Evolutionary conservation across 257 asterid species (phyloP), one percentile per base, ranked within the genome.

Genomic region (Gentiana dahurica): DNA sequence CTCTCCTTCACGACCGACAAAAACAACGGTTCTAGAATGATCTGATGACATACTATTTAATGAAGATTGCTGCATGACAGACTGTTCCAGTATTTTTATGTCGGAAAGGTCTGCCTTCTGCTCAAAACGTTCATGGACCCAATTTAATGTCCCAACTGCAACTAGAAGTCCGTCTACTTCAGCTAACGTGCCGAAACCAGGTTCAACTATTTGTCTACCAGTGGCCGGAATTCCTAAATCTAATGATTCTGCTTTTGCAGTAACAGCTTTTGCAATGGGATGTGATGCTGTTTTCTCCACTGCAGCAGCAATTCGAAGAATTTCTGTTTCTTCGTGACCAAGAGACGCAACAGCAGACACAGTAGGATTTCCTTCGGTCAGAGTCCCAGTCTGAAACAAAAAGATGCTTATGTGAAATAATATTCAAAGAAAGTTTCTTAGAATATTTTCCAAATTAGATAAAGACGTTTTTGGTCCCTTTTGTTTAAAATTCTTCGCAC

Each of bases 211-310:
- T 65, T 87, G 98, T 34, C 95, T 80, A 61, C 74, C 69, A 53
- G 98, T 91, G 63, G 69, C 57, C 50, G 96, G 96, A 63, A 83
- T 63, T 58, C 60, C 79, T 83, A 91, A 75, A 62, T 75, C 71
- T 65, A 83, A 64, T 5, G 82, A 79, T 68, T 87, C 92, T 36
- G 94, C 94, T 73, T 83, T 85, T 55, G 80, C 71, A 59, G 81
- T 61, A 70, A 91, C 83, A 53, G 98, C 96, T 55, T 67, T 81
- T 58, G 98, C 98, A 67, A 91, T 88, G 24, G 98, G 98, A 68
- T 91, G 98, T 59, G 95, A 87, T 58, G 98, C 94, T 49, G 96
- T 91, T 82, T 81, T 87, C 75, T 91, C 98, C 62, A 91, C 96
- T 11, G 96, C 96, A 65, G 98, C 95, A 56, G 98, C 90, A 66